Base-by-base conservation (phyloP, 2,329 filamentous ascomycete species). In the Neobulgaria alba region DNA sequence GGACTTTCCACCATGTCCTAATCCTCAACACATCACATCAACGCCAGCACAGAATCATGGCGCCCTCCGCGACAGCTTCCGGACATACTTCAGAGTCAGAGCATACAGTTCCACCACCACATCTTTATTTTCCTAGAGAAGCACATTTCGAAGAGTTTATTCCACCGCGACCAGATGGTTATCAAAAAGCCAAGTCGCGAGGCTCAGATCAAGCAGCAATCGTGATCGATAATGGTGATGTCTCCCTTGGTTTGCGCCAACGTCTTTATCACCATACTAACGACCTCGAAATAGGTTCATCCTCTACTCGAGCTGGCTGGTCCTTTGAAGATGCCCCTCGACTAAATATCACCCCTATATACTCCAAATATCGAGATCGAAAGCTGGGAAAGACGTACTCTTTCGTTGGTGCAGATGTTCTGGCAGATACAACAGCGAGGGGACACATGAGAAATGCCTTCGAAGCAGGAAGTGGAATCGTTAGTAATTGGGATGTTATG, bases 401-500 rank as follows among this genome's bases (percentile, higher is more conserved):
- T 18, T 95, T 96, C 59, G 82, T 93, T 33, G 92, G 92, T 41
- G 79, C 80, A 53, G 92, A 98, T 66, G 87, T 93, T 57, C 96
- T 92, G 58, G 83, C 89, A 49, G 92, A 98, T 64, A 92, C 90
- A 18, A 95, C 88, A 1, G 88, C 92, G 16, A 77, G 86, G 42
- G 86, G 88, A 9, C 92, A 96, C 61, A 82, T 94, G 45, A 82
- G 90, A 60, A 85, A 86, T 61, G 82, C 89, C 1, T 96, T 95
- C 55, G 92, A 98, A 61, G 76, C 82, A 2, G 89, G 89, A 17
- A 90, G 82, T 33, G 90, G 89, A 49, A 82, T 98, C 35, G 79
- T 96, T 46, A 89, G 86, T 62, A 96, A 96, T 60, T 98, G 93
- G 88, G 92, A 98, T 63, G 89, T 88, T 23, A 88, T 95, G 78